Evolutionary conservation across 805 yeast genomes (phyloP).

Genomic region (Wickerhamiella allomyrinae): DNA sequence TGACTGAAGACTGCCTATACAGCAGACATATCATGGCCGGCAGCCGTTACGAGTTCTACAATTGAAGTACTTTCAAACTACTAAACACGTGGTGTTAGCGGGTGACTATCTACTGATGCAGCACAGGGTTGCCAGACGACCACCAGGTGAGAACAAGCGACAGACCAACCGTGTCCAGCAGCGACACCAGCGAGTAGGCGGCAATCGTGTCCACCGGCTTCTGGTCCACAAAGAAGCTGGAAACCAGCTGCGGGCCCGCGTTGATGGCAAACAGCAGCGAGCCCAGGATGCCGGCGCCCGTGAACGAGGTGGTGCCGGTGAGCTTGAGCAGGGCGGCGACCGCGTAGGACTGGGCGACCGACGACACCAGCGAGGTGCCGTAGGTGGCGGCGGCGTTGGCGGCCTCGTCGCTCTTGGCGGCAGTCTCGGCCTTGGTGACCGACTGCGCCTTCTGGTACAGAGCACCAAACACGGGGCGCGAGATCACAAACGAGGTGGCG

Average conservation of each 20-base stretch:
- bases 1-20: neutral
- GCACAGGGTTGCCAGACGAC: slow-evolving; percentile 5
- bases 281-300: slow-evolving; percentile 29
- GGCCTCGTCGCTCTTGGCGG: slow-evolving; percentile 26
- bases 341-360: slow-evolving; percentile 30
- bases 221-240: slow-evolving; percentile 24
- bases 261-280: slow-evolving; percentile 26
- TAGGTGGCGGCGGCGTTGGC: slow-evolving; percentile 25
- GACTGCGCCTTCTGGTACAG: slow-evolving; percentile 26
- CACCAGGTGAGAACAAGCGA: slow-evolving; percentile 28
- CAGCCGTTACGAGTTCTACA: no score
- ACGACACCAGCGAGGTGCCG: slow-evolving; percentile 23
- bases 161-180: slow-evolving; percentile 31
- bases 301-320: slow-evolving; percentile 26
- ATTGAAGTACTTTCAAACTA: no score
- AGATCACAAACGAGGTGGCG: slow-evolving; percentile 22
- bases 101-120: neutral
- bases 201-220: slow-evolving; percentile 25
- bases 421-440: slow-evolving; percentile 24
- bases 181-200: slow-evolving; percentile 21
- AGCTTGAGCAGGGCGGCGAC: slow-evolving; percentile 27
- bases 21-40: no score
- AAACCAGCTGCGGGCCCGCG: slow-evolving; percentile 25
- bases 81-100: neutral
- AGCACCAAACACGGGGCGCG: slow-evolving; percentile 28